Evolutionary conservation across 2,329 filamentous ascomycete genomes (phyloP), one percentile per base, ranked within the genome.

Genomic region (Diaporthe destruens): DNA sequence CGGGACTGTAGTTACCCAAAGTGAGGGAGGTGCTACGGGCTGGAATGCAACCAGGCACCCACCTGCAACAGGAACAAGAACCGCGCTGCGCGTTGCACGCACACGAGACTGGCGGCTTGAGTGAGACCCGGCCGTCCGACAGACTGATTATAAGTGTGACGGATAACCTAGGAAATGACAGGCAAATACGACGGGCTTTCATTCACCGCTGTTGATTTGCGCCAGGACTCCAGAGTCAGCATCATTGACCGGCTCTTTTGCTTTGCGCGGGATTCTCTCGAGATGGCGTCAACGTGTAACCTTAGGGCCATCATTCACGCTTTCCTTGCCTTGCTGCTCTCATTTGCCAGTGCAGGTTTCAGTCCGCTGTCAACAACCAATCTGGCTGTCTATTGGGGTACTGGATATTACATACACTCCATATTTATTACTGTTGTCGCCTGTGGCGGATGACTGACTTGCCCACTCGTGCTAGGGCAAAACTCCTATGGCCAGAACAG

Each of bases 321-420:
- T 25, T 6, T 59, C 20, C 59, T 47, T n/a, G 47, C 54, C 23
- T n/a, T 65, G 12, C 20, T 56, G 23, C 73, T 80, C 23, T 80
- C 83, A 7, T 72, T 77, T 2, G 80, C 76, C 23, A 75, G 81
- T 44, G 85, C 84, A 25, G 84, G 82, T 16, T 87, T 89, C 76
- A 81, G 85, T 74, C 74, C 87, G 6, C 78, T 77, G n/a, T 84
- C 85, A 1, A 76, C 78, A 2, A 83, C 80, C 65, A 93, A 92
- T 76, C 78, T 93, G 69, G 90, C 87, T 34, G 84, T 92, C 1
- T 93, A 93, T 80, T 93, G 91, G 91, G 91, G 90, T 83, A 80
- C 77, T 80, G 69, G 70, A 42, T 32, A 9, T 47, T 29, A 39
- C 16, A 67, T 9, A 66, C 16, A 36, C 36, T 11, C 75, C 14